Base-by-base conservation (phyloP, 192 early-diverging fungal genomes). In the Coemansia sp. region DNA sequence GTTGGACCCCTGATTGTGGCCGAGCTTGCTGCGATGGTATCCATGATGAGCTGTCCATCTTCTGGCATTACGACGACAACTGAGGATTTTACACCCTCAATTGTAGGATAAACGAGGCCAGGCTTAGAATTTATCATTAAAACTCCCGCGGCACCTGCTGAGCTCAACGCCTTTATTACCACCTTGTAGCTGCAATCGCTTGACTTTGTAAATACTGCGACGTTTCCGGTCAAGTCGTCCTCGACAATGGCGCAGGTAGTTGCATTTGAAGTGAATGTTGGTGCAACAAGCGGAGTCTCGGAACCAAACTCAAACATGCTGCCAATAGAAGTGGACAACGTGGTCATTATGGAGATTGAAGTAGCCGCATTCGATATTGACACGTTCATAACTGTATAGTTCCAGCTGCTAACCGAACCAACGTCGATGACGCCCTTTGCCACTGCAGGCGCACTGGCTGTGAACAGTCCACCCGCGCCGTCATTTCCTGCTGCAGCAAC, bases 401-500 rank as follows among this genome's bases (percentile, higher is more conserved):
- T 72, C 68, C 82, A 71, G 56, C 72, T 81, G 20, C 78, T 87
- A 12, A 90, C 68, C 23, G 88, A 83, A 14, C 85, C 90, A 44
- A 93, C 87, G 16, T 80, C 78, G 6, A 92, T 65, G 35, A 85
- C 88, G 46, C 86, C 69, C 23, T 59, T 58, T 0, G 84, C 83
- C n/a, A 85, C 59, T 1, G 84, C 82, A 6, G 89, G 89, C 3
- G 83, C 62, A 15, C 78, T 68, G 4, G 81, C 78, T 38, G 85
- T 85, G 60, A 77, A 87, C 1, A 90, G 30, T 0, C 91, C 91
- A 30, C 72, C 69, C 26, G 64, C 38, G 43, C 94, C 94, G 35
- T 89, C 85, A 83, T 97, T 97, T 18, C 95, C 95, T 35, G 81
- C 79, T 18, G 93, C 85, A 23, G 88, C 81, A 55, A 87, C 80